Evolutionary conservation across 2,329 filamentous ascomycete genomes (phyloP).

Genomic region (Fusarium sp.): DNA sequence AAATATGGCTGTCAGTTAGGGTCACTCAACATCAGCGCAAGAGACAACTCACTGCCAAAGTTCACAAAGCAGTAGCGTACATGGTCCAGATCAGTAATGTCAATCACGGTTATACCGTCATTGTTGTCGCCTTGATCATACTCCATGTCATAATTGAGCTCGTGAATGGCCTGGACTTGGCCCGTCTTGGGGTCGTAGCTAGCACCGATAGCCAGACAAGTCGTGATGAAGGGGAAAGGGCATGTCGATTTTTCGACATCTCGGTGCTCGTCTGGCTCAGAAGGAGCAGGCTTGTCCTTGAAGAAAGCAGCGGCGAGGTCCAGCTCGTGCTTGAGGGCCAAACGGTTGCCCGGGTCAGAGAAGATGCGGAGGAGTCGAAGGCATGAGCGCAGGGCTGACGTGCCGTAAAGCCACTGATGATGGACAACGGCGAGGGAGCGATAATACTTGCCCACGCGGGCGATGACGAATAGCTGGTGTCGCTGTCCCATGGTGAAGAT

Average conservation of each 20-base stretch:
- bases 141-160: neutral
- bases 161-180: neutral
- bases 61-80: conserved; percentile 13
- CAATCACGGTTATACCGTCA: conserved; percentile 6
- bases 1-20: neutral
- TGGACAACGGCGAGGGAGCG: conserved; percentile 19
- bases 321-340: conserved; percentile 9
- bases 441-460: conserved; percentile 15
- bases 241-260: neutral
- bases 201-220: conserved; percentile 11
- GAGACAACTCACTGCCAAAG: neutral
- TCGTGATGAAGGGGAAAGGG: conserved; percentile 18
- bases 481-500: conserved; percentile 17
- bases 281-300: neutral
- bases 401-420: conserved; percentile 24
- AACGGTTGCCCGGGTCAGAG: conserved; percentile 8
- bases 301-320: conserved; percentile 2
- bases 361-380: conserved; percentile 18
- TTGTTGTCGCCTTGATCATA: conserved; percentile 6
- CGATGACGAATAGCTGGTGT: conserved; percentile 31
- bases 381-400: conserved; percentile 14
- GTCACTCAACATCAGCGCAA: neutral
- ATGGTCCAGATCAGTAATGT: conserved; percentile 3
- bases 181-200: neutral
- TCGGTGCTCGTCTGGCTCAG: neutral